These are phyloP conservation scores for Fusarium udum DNA, from an alignment of 2,329 filamentous ascomycete species.

Conservation along the genomic window DNA sequence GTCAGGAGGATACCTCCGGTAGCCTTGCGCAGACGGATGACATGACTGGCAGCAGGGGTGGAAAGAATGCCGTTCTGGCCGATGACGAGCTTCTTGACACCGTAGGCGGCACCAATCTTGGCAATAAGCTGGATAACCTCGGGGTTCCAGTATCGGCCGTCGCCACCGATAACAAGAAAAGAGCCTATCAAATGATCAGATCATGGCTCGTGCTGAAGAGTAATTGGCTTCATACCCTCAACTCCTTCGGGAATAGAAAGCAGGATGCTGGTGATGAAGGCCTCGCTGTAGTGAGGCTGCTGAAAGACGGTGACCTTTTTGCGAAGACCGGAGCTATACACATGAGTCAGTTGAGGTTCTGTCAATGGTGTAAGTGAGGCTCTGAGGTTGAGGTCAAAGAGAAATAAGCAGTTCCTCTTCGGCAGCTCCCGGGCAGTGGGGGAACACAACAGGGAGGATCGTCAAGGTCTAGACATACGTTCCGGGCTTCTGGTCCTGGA, in stretches of 20 bases:
- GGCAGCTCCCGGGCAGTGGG: constrained; percentile 15
- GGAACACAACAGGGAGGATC: constrained; percentile 14
- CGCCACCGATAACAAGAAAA: constrained; percentile 95
- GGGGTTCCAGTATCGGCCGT: constrained; percentile 96
- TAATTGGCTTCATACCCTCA: constrained; percentile 65
- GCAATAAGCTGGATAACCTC: constrained; percentile 97
- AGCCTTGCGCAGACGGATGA: constrained; percentile 93
- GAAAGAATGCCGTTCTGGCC: constrained; percentile 96
- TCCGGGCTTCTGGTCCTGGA: constrained; percentile 97
- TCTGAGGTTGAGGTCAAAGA: neutral
- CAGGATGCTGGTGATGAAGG: constrained; percentile 93
- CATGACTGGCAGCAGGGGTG: constrained; percentile 93
- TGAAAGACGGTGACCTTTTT: constrained; percentile 99
- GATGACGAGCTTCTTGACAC: constrained; percentile 98
- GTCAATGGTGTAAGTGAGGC: neutral
- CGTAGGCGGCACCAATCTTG: constrained; percentile 95
- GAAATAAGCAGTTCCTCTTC: neutral
- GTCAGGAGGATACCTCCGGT: constrained; percentile 97
- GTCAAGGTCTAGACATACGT: constrained; percentile 74
- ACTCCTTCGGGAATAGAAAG: constrained; percentile 96
- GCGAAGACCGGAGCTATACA: constrained; percentile 86
- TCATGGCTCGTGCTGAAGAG: constrained; percentile 21
- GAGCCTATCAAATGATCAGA: constrained; percentile 56
- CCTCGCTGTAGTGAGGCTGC: constrained; percentile 92
- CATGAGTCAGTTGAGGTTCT: constrained; percentile 17